Conservation (phyloP, 2,329 filamentous ascomycete genomes). For the Nannizziopsis arthrosporioides region DNA sequence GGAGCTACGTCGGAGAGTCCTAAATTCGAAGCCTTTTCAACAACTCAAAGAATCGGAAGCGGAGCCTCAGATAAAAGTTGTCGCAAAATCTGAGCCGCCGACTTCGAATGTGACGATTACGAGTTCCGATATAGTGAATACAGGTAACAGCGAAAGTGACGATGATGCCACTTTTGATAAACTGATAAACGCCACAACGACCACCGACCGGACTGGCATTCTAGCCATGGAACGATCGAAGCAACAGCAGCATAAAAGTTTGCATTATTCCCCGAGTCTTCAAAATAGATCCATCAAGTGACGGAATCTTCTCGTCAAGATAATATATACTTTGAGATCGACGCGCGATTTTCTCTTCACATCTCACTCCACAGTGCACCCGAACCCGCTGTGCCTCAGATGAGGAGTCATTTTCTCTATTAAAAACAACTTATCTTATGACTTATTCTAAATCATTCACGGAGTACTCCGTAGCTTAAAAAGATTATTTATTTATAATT, state of each 20-base stretch:
- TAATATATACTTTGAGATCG: too few species aligned
- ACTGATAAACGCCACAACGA: slow-evolving; percentile 81
- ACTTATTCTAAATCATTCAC: too few species aligned
- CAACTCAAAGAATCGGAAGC: slow-evolving; percentile 34
- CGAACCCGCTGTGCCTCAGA: too few species aligned
- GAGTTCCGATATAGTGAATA: slow-evolving; percentile 51
- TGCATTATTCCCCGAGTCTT: background rate
- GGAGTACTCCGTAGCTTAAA: too few species aligned
- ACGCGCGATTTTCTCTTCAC: too few species aligned
- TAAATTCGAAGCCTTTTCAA: slow-evolving; percentile 76
- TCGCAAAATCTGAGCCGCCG: slow-evolving; percentile 45
- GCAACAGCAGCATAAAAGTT: slow-evolving; percentile 7
- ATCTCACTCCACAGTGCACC: too few species aligned
- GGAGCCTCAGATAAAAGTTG: slow-evolving; percentile 50
- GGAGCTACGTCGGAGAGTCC: slow-evolving; percentile 76
- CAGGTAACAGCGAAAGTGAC: slow-evolving; percentile 60
- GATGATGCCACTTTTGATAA: slow-evolving; percentile 71
- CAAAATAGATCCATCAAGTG: background rate
- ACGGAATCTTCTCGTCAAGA: background rate
- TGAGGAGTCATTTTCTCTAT: too few species aligned
- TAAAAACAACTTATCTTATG: too few species aligned
- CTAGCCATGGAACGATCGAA: slow-evolving; percentile 48
- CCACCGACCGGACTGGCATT: slow-evolving; percentile 75
- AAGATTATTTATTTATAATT: too few species aligned
- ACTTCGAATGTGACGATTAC: background rate